Conservation (phyloP, 2,329 filamentous ascomycete species). For the Microcyclospora pomicola region DNA sequence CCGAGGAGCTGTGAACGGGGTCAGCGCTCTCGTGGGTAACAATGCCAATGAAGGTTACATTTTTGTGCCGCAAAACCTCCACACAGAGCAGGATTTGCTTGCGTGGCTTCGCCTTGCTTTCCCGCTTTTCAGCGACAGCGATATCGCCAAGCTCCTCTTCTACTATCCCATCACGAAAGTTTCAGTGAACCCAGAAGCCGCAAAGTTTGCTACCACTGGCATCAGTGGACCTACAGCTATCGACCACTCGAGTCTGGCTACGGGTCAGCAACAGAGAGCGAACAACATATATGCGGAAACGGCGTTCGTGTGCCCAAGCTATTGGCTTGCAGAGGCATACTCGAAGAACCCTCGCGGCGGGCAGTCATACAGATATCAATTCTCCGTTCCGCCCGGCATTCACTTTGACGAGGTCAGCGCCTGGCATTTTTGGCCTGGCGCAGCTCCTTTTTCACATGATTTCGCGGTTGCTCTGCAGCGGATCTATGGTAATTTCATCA, state of each 20-base stretch:
- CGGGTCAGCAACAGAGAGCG: conserved; percentile 42
- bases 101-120: conserved; percentile 28
- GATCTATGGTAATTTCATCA: conserved; percentile 36
- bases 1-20: conserved; percentile 25
- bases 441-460: conserved; percentile 7
- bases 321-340: conserved; percentile 42
- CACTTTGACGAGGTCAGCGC: conserved; percentile 29
- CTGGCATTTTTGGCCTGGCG: conserved; percentile 19
- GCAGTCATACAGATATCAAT: conserved; percentile 37
- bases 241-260: conserved; percentile 35
- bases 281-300: conserved; percentile 41
- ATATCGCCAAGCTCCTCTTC: conserved; percentile 26
- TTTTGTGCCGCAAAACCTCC: conserved; percentile 34
- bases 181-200: conserved; percentile 11
- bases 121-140: conserved; percentile 27
- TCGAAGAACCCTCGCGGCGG: conserved; percentile 11
- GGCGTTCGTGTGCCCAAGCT: conserved; percentile 42
- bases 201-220: conserved; percentile 20
- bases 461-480: conserved; percentile 25
- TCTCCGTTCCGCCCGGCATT: conserved; percentile 28
- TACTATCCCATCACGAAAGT: conserved; percentile 25
- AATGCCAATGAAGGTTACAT: conserved; percentile 38
- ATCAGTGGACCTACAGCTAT: conserved; percentile 32
- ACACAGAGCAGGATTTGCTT: conserved; percentile 27
- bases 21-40: conserved; percentile 28